A percentile compares a stretch with the other conserved stretches of the same genome.
Evolutionary conservation across 2,329 filamentous ascomycete species (phyloP).

Genomic region (Neoarthrinium moseri): DNA sequence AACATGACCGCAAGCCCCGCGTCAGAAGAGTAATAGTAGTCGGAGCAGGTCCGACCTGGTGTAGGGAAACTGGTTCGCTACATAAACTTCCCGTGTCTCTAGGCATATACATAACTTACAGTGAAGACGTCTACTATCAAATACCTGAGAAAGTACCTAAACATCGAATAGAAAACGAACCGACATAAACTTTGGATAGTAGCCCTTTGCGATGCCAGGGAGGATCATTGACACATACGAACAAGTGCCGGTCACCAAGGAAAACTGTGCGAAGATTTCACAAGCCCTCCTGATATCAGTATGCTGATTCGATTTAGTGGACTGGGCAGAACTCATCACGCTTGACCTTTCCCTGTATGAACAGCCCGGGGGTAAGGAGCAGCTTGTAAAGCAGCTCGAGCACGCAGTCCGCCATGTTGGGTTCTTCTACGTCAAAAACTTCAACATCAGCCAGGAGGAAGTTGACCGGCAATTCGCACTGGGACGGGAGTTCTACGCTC

Average conservation of each 20-base stretch:
- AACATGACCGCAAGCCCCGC: too few species aligned
- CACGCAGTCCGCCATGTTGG: slow-evolving; percentile 33
- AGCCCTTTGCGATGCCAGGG: slow-evolving; percentile 28
- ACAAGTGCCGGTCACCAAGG: slow-evolving; percentile 26
- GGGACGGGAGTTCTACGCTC: slow-evolving; percentile 52
- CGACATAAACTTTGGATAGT: too few species aligned
- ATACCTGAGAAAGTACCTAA: too few species aligned
- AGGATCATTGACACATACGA: slow-evolving; percentile 24
- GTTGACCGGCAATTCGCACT: slow-evolving; percentile 60
- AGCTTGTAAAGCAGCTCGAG: slow-evolving; percentile 30
- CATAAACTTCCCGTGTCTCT: too few species aligned
- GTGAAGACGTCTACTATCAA: too few species aligned
- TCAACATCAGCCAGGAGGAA: slow-evolving; percentile 55
- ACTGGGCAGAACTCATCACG: slow-evolving; percentile 28
- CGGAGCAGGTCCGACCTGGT: too few species aligned
- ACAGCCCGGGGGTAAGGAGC: slow-evolving; percentile 28
- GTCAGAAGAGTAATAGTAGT: too few species aligned
- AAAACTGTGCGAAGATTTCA: slow-evolving; percentile 19
- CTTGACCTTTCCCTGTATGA: slow-evolving; percentile 30
- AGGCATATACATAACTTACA: too few species aligned
- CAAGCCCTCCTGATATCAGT: not conserved
- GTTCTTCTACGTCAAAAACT: slow-evolving; percentile 63
- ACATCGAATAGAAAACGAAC: not conserved
- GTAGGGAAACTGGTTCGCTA: too few species aligned
- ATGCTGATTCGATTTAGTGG: slow-evolving; percentile 13